These are phyloP conservation scores for Komagataella kurtzmanii DNA, from an alignment of 805 yeast genomes.

Conservation along the genomic window DNA sequence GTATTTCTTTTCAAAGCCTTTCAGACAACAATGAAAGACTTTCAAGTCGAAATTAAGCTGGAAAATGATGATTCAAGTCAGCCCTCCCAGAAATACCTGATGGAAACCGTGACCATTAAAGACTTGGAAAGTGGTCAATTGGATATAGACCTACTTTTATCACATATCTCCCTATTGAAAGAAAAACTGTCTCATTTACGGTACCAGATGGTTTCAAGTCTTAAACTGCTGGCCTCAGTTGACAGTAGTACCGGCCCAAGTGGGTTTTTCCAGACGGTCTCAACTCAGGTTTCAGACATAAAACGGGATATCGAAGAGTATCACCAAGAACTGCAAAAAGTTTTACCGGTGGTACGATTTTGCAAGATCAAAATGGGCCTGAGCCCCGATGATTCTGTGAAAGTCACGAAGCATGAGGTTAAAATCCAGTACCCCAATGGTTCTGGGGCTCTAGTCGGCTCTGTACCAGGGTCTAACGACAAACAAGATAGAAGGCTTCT, in stretches of 20 bases:
- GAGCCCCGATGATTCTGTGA: constrained; percentile 32
- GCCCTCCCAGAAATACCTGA: constrained; percentile 1
- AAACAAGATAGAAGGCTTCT: background rate
- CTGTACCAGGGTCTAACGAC: background rate
- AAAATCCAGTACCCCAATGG: constrained; percentile 2
- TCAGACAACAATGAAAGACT: background rate
- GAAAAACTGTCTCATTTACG: constrained; percentile 18
- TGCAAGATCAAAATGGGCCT: constrained; percentile 37
- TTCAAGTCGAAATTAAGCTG: background rate
- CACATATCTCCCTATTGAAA: constrained; percentile 21
- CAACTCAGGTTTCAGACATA: constrained; percentile 20
- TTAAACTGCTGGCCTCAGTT: constrained; percentile 24
- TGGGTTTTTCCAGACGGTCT: constrained; percentile 22
- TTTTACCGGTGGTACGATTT: constrained; percentile 33
- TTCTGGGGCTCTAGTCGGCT: background rate
- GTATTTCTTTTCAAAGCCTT: background rate
- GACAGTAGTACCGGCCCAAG: constrained; percentile 29
- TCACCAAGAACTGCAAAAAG: constrained; percentile 26
- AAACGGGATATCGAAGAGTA: constrained; percentile 27
- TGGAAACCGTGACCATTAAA: constrained; percentile 17
- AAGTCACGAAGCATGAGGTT: constrained; percentile 11
- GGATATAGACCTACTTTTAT: constrained; percentile 18
- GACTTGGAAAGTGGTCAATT: constrained; percentile 27
- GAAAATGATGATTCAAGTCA: background rate
- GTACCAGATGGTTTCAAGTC: constrained; percentile 23